Base-by-base conservation (phyloP, 352 stramenopile species). In the Globisporangium barbulae region DNA sequence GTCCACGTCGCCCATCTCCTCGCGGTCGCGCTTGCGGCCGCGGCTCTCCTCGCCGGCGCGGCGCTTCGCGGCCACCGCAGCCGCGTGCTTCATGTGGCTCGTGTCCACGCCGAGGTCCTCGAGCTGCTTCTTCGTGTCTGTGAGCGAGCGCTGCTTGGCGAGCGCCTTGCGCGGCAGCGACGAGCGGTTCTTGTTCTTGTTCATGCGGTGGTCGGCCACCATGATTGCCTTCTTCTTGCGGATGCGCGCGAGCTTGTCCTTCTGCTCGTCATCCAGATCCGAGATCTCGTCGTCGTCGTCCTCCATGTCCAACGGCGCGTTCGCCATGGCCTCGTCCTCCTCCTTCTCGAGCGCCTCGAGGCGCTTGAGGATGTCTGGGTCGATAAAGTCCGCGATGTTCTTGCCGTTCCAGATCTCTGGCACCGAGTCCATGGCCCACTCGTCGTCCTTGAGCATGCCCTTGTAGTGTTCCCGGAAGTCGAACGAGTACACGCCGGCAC, bases 331-430 rank as follows among this genome's bases (percentile, higher is more conserved):
- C 65, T 98, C 93, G 57, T 99, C 96, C 73, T 99, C 98, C 73
- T 99, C 97, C 59, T 92, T 72, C 79, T 99, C 98, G 50, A 99
- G 79, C 42, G 90, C 85, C 17, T 93, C 90, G 37, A 99, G 87
- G 67, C 96, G 97, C 59, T 93, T 95, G 50, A 98, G 90, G 74
- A 99, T 99, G 41, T 99, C 97, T 9, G 96, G 85, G 71, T 99
- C 98, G 53, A 99, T 86, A 76, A 98, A 99, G 76, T 99, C 98
- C 53, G 93, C 89, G 84, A 99, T 96, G 78, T 99, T 99, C 81
- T 99, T 99, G 65, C 98, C 98, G 76, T 99, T 98, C 81, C 98
- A 98, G 74, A 99, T 99, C 79, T 99, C 94, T 5, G 98, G 98
- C 61, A 99, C 98, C 41, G 90, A 81, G 75, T 99, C 98, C 71